These are phyloP conservation scores for Suaeda aralocaspica DNA, from an alignment of 148 eudicot species.

Conservation along the genomic window DNA sequence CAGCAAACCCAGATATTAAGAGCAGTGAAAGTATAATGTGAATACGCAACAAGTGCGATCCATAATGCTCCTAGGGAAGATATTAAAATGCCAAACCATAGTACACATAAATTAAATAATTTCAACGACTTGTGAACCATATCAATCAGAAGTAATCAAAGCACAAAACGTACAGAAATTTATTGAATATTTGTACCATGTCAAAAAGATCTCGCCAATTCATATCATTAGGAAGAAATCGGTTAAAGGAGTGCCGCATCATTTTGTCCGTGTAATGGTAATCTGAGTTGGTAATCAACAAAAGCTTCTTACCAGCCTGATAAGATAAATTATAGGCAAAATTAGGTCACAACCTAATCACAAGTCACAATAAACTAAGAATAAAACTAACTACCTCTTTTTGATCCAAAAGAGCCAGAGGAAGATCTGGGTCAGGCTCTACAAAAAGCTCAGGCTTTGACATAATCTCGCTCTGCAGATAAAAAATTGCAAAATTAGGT, in stretches of 20 bases:
- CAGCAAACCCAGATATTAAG: too few relatives aligned
- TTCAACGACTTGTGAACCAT: not conserved
- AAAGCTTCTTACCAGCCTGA: conserved; percentile 89
- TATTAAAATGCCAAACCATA: too few relatives aligned
- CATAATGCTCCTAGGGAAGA: too few relatives aligned
- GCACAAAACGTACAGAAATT: not conserved
- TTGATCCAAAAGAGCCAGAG: conserved; percentile 91
- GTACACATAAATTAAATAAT: not conserved
- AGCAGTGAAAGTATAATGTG: too few relatives aligned
- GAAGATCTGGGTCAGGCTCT: conserved; percentile 95
- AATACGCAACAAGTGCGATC: too few relatives aligned
- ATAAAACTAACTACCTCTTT: conserved; percentile 61
- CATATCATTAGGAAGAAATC: conserved; percentile 94
- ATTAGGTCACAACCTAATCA: conserved; percentile 9
- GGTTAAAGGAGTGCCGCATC: conserved; percentile 95
- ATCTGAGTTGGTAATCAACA: conserved; percentile 94
- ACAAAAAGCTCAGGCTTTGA: conserved; percentile 94
- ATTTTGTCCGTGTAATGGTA: conserved; percentile 84
- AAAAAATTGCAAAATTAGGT: conserved; percentile 15
- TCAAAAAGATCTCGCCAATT: conserved; percentile 92
- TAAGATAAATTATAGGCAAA: conserved; percentile 16
- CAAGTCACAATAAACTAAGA: not conserved
- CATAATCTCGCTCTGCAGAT: conserved; percentile 89
- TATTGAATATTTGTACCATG: conserved; percentile 50
- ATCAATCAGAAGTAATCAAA: not conserved